Evolutionary conservation across 1,139 yeast species (phyloP), one percentile per base, ranked within the genome.

Genomic region (Yamadazyma membranifaciens): DNA sequence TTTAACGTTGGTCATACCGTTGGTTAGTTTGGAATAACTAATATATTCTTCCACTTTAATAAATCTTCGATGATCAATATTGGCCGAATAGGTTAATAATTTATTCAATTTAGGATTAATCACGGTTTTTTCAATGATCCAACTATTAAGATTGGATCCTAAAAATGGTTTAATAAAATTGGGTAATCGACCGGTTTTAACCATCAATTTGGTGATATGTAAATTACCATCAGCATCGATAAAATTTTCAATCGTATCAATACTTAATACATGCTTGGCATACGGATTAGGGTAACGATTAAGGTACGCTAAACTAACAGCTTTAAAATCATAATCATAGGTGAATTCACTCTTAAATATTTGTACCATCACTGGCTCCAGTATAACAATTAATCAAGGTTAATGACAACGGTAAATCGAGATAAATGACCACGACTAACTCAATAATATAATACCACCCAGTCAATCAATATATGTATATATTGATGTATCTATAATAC

Each of bases 241-340:
- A 48, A 67, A 63, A 35, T 69, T 69, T 34, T 80, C 81, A 22
- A 87, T 61, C 2, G 96, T 87, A 58, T 92, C 98, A 31, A 82
- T 82, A 11, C 95, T 83, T 36, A 83, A 68, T 11, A 92, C 97
- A 65, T 92, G 97, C n/a, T 80, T 67, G 31, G 97, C 84, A 57
- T 75, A 89, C 3, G 98, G 98, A 56, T 88, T 88, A 2, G 96
- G 96, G 56, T 87, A 88, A 52, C 94, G 69, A 63, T 87, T 87
- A 61, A 87, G 81, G 59, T 83, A 84, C 1, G 96, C 95, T 39
- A 83, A 68, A 4, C 91, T 74, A 16, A 86, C 88, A 1, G 92
- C 84, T 38, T 73, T 73, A 56, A 89, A 89, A 52, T 82, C 83
- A 59, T 81, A 80, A 41, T 75, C 65, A 59, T 71, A 86, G 20